These are phyloP conservation scores for Royoungia palumana DNA, from an alignment of 768 basidiomycete species.

Conservation along the genomic window DNA sequence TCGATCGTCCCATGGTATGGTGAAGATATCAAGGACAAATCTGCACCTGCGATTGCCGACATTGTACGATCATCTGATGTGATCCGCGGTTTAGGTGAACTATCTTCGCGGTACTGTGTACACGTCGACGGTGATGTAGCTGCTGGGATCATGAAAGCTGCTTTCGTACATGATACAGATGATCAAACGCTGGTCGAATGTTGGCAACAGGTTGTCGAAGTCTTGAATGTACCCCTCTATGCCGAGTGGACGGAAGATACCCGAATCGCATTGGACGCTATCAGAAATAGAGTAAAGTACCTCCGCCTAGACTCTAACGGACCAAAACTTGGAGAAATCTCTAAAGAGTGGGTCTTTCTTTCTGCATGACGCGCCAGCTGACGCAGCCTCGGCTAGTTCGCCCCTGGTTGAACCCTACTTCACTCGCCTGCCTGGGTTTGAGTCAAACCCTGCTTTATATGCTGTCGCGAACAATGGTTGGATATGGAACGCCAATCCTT, in stretches of 20 bases:
- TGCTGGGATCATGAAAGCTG: slow-evolving; percentile 73
- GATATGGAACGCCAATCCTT: slow-evolving; percentile 96
- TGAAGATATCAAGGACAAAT: slow-evolving; percentile 53
- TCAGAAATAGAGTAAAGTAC: slow-evolving; percentile 76
- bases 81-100: slow-evolving; percentile 56
- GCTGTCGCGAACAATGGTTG: slow-evolving; percentile 97
- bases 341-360: slow-evolving; percentile 53
- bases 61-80: slow-evolving; percentile 52
- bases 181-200: slow-evolving; percentile 56
- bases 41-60: slow-evolving; percentile 61
- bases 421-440: slow-evolving; percentile 70
- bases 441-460: slow-evolving; percentile 51
- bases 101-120: slow-evolving; percentile 66
- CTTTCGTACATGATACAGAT: slow-evolving; percentile 45
- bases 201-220: slow-evolving; percentile 79
- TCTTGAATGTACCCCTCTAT: slow-evolving; percentile 87
- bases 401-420: slow-evolving; percentile 93
- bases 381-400: slow-evolving; percentile 42
- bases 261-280: slow-evolving; percentile 66
- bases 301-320: slow-evolving; percentile 79
- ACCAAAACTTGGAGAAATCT: slow-evolving; percentile 79
- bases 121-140: slow-evolving; percentile 60
- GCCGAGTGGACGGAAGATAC: slow-evolving; percentile 82
- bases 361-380: slow-evolving; percentile 1
- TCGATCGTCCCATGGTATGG: slow-evolving; percentile 59